These are phyloP conservation scores for Saccharomyces hybrid DNA, from an alignment of 1,139 yeast genomes.

Conservation along the genomic window DNA sequence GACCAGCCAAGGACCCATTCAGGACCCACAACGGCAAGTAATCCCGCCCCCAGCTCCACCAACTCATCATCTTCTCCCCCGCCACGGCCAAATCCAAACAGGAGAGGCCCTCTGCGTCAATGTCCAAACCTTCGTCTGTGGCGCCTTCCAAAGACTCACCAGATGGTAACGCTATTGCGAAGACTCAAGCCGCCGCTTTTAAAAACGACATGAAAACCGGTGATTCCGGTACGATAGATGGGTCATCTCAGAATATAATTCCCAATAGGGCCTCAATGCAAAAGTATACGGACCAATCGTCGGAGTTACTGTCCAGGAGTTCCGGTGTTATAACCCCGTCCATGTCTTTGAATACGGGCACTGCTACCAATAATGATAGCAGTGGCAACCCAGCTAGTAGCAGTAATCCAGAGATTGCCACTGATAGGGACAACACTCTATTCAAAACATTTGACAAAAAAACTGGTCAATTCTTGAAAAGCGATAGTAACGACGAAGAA, in stretches of 20 bases:
- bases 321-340: neutral
- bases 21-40: conserved; percentile 9
- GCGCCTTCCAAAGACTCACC: neutral
- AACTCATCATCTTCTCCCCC: conserved; percentile 9
- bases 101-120: neutral
- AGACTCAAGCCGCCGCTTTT: neutral
- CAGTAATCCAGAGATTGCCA: neutral
- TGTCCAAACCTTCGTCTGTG: neutral
- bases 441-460: conserved; percentile 30
- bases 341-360: neutral
- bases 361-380: conserved; percentile 1
- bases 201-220: neutral
- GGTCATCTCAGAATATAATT: neutral
- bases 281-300: neutral
- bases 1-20: conserved; percentile 17
- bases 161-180: neutral
- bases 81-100: conserved; percentile 2
- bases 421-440: conserved; percentile 7
- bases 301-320: neutral
- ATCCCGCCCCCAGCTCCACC: conserved; percentile 2
- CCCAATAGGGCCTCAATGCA: neutral
- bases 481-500: neutral
- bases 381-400: neutral
- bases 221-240: neutral
- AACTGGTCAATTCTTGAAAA: conserved; percentile 27